A percentile compares a stretch with the other conserved stretches of the same genome.
phyloP scores from a whole-genome alignment of 2,329 filamentous ascomycete genomes.

The Drechslerella coelobrocha region DNA sequence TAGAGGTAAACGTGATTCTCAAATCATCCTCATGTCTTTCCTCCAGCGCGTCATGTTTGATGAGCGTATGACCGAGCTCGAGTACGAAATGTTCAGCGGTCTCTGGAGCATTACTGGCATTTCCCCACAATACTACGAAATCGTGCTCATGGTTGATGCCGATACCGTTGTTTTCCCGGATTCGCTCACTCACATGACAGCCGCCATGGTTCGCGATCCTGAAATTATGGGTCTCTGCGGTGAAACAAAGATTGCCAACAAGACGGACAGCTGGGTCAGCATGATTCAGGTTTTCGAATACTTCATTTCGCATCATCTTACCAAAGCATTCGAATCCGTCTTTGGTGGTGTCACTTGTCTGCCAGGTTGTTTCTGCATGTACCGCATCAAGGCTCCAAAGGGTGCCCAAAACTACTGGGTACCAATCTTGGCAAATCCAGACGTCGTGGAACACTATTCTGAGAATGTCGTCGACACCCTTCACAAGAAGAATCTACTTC shows the following conservation, averaged over 20 bases:
- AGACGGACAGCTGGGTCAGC: constrained; percentile 89
- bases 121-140: constrained; percentile 96
- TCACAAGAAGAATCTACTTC: constrained; percentile 93
- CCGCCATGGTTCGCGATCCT: constrained; percentile 97
- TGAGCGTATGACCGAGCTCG: constrained; percentile 98
- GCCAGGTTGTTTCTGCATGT: constrained; percentile 99
- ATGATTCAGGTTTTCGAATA: constrained; percentile 99
- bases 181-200: constrained; percentile 97
- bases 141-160: constrained; percentile 98
- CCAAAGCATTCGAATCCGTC: constrained; percentile 96
- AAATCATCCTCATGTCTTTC: constrained; percentile 99
- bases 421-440: constrained; percentile 95
- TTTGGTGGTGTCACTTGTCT: constrained; percentile 99
- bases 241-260: constrained; percentile 99
- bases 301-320: constrained; percentile 96
- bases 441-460: constrained; percentile 98
- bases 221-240: constrained; percentile 99
- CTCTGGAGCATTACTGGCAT: constrained; percentile 99
- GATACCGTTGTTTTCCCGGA: constrained; percentile 99
- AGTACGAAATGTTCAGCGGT: constrained; percentile 99
- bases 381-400: constrained; percentile 98
- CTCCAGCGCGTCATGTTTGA: constrained; percentile 99
- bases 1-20: constrained; percentile 96
- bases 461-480: constrained; percentile 98
- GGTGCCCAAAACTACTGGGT: constrained; percentile 99